Evolutionary conservation across 129 eudicot genomes (phyloP).

Genomic region (Flaveria sonorensis): DNA sequence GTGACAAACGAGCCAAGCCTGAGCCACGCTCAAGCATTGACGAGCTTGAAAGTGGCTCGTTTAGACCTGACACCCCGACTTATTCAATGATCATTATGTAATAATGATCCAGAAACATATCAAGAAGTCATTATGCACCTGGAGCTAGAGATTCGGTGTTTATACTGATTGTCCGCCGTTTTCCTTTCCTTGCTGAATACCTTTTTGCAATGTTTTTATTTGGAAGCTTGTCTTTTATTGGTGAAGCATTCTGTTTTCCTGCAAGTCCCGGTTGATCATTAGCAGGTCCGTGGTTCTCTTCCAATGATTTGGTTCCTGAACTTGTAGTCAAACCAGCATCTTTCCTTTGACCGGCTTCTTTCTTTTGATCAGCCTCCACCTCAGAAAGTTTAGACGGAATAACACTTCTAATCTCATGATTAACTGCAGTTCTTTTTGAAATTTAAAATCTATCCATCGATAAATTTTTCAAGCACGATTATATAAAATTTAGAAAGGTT

Average conservation of each 20-base stretch:
- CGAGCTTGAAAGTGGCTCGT: not conserved
- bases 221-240: conserved; percentile 21
- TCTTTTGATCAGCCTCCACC: conserved; percentile 23
- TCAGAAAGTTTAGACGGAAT: conserved; percentile 4
- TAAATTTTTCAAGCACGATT: not conserved
- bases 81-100: not conserved
- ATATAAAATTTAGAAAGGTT: not conserved
- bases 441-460: not conserved
- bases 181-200: conserved; percentile 38
- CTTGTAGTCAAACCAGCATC: conserved; percentile 31
- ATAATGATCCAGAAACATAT: not conserved
- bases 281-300: conserved; percentile 26
- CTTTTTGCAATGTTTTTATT: conserved; percentile 25
- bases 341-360: conserved; percentile 22
- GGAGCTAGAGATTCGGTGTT: conserved; percentile 31
- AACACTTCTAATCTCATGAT: conserved; percentile 27
- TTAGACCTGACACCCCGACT: not conserved
- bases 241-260: conserved; percentile 15
- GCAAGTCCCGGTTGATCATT: conserved; percentile 19
- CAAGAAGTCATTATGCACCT: conserved; percentile 35
- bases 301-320: conserved; percentile 20
- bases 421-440: conserved; percentile 29
- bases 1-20: not conserved
- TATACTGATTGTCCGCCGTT: conserved; percentile 32
- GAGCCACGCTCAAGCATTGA: not conserved